Base-by-base conservation (phyloP, 2,329 filamentous ascomycete species). In the Sphaceloma murrayae region DNA sequence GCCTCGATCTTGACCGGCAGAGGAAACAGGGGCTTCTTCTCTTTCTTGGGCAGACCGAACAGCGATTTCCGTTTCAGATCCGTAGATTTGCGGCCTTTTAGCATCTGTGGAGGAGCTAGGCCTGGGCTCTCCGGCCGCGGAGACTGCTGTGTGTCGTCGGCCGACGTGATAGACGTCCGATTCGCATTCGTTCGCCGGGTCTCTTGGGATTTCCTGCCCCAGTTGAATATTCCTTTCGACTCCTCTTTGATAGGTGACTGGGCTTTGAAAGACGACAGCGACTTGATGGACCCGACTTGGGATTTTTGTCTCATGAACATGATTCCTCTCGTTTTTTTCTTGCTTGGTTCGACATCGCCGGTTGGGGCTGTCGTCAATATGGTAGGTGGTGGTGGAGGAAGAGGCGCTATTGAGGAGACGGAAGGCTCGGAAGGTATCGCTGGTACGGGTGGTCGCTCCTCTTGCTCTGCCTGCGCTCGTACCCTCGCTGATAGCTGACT, bases 331-430 rank as follows among this genome's bases (percentile, higher is more conserved):
- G 31, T 46, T 22, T 47, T 48, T 24, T 43, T 24, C 45, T 48
- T 48, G 3, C 36, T 10, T 10, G 55, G 38, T 11, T 21, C 27
- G 11, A 49, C 69, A 52, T 67, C 64, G 39, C 79, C 74, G 6
- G 87, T 91, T 7, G 91, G 88, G 11, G 88, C 85, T 8, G 89
- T 96, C 39, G 84, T 94, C 61, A 96, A 91, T 59, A 96, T 96
- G 14, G 72, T 71, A 11, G 78, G 78, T 29, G 75, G 59, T 60
- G 54, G 38, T 27, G 34, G 34, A 16, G 34, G 17, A n/a, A 16
- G 21, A 40, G 21, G 30, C 24, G 13, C 24, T 14, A 11, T 11
- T 2, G 26, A 16, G 10, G 32, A 32, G 33, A 13, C 17, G 14
- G 19, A 13, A 11, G 27, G n/a, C 31, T 51, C 61, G 16, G 65